Evolutionary conservation across 257 asterid genomes (phyloP).

Genomic region (Capsicum pubescens): DNA sequence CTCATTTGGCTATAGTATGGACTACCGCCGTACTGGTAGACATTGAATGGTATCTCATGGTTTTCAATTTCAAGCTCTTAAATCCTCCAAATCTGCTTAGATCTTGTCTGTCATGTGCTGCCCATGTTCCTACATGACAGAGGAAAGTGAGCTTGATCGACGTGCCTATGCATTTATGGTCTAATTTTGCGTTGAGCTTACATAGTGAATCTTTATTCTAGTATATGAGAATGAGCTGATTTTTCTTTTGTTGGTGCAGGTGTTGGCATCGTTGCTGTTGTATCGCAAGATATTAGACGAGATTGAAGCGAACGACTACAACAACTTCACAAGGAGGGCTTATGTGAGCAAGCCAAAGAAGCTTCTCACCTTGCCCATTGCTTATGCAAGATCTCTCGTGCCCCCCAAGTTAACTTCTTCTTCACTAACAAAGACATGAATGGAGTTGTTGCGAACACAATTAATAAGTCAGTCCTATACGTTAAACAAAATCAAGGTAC

Average conservation of each 20-base stretch:
- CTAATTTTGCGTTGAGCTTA: background rate
- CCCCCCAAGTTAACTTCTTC: slow-evolving; percentile 60
- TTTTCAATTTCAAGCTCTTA: background rate
- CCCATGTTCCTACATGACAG: background rate
- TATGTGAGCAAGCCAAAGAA: slow-evolving; percentile 88
- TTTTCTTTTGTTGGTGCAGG: slow-evolving; percentile 52
- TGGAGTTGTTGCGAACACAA: background rate
- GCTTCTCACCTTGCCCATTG: slow-evolving; percentile 80
- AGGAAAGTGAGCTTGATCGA: background rate
- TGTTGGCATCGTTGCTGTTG: slow-evolving; percentile 78
- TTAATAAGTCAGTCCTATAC: background rate
- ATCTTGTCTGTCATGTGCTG: background rate
- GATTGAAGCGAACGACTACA: slow-evolving; percentile 94
- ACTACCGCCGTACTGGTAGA: background rate
- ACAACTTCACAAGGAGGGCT: slow-evolving; percentile 93
- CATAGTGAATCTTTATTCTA: background rate
- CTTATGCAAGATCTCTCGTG: slow-evolving; percentile 83
- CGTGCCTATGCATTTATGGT: background rate
- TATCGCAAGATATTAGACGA: slow-evolving; percentile 89
- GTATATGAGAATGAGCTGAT: background rate
- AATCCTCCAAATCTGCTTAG: background rate
- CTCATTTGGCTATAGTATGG: slow-evolving; percentile 18
- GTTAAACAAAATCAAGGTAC: background rate
- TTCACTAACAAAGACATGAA: slow-evolving; percentile 56
- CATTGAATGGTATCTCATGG: background rate